These are phyloP conservation scores for Ocimum tenuiflorum DNA, from an alignment of 257 asterid genomes.

Conservation along the genomic window DNA sequence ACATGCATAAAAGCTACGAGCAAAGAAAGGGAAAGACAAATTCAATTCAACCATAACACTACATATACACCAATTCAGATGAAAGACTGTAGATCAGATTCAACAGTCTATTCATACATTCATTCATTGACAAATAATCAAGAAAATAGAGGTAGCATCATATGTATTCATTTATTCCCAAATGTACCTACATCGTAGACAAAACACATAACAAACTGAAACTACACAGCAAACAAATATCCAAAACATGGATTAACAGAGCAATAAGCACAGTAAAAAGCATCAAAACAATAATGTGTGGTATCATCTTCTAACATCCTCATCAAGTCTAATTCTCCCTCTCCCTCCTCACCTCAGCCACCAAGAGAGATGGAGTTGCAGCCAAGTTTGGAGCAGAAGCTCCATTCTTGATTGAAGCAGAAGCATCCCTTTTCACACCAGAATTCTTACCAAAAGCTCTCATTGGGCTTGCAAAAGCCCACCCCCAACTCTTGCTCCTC, in stretches of 20 bases:
- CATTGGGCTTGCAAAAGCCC: conserved; percentile 96
- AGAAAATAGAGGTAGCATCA: neutral
- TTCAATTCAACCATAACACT: neutral
- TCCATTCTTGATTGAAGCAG: conserved; percentile 39
- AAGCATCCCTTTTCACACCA: conserved; percentile 38
- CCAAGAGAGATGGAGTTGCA: conserved; percentile 74
- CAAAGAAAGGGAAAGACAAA: conserved; percentile 1
- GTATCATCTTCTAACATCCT: conserved; percentile 23
- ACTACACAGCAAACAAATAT: conserved; percentile 11
- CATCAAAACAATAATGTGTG: conserved; percentile 24
- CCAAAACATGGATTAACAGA: conserved; percentile 27
- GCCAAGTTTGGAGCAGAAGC: conserved; percentile 56
- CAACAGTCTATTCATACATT: neutral
- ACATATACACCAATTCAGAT: neutral
- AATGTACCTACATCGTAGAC: conserved; percentile 7
- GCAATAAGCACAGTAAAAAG: conserved; percentile 26
- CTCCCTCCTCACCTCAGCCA: conserved; percentile 28
- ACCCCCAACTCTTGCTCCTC: conserved; percentile 83
- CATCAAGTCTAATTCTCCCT: conserved; percentile 7
- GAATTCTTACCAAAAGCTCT: conserved; percentile 68
- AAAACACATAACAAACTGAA: neutral
- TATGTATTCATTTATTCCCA: conserved; percentile 13
- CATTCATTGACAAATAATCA: too few species aligned
- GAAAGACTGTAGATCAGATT: neutral
- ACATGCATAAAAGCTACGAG: neutral